These are phyloP conservation scores for Coemansia sp. DNA, from an alignment of 192 early-diverging fungal species.

Conservation along the genomic window DNA sequence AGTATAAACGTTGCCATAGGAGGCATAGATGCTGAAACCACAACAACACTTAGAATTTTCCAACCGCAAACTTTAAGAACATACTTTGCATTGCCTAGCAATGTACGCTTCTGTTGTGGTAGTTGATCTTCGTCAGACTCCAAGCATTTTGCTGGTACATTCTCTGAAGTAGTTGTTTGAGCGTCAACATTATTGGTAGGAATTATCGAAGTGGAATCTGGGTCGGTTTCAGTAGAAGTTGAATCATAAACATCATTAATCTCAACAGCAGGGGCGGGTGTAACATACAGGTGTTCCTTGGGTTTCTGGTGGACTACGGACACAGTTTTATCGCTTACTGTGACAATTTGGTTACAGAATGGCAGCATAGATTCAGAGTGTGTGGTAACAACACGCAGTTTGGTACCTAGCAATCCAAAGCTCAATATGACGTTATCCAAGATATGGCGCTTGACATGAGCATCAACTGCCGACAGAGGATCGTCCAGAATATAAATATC, in stretches of 20 bases:
- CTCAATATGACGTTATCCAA: conserved; percentile 21
- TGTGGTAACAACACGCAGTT: conserved; percentile 11
- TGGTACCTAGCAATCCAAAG: conserved; percentile 13
- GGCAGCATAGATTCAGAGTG: conserved; percentile 6
- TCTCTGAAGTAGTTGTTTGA: not conserved
- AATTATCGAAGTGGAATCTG: not conserved
- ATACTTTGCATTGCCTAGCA: not conserved
- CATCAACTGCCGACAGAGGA: too few species aligned
- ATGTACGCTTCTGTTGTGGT: not conserved
- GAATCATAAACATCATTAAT: not conserved
- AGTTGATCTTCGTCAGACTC: not conserved
- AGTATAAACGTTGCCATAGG: conserved; percentile 26
- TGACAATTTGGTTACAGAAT: conserved; percentile 6
- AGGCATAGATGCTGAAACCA: not conserved
- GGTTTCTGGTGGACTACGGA: not conserved
- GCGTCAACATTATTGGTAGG: not conserved
- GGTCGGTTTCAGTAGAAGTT: not conserved
- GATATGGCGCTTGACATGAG: too few species aligned
- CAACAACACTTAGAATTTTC: too few species aligned
- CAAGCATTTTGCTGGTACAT: not conserved
- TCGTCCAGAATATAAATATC: too few species aligned
- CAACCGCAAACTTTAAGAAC: too few species aligned
- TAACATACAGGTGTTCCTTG: not conserved
- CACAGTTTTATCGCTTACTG: not conserved
- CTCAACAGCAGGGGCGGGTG: not conserved